These are phyloP conservation scores for Chlorella sp. DNA, from an alignment of 139 green algal genomes.

Conservation along the genomic window DNA sequence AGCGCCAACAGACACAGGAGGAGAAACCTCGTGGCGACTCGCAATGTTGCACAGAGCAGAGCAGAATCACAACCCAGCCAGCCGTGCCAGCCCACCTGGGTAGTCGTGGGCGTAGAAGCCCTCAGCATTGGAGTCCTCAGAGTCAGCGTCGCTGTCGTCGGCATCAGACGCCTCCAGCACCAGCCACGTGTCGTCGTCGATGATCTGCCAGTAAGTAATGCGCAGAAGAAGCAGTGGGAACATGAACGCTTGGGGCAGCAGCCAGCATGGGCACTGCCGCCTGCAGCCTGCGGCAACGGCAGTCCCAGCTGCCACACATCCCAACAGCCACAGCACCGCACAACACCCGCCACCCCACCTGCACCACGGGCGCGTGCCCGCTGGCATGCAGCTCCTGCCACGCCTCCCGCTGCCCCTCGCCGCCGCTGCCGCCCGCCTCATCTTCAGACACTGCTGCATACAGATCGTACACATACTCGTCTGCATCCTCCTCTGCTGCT, in stretches of 20 bases:
- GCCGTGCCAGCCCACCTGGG: slow-evolving; percentile 19
- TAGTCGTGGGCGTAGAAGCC: slow-evolving; percentile 54
- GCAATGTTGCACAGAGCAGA: not conserved
- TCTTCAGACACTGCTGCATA: slow-evolving; percentile 29
- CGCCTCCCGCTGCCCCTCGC: not conserved
- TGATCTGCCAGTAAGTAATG: slow-evolving; percentile 29
- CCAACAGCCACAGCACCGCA: too few species aligned
- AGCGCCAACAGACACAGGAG: not conserved
- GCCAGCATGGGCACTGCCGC: too few species aligned
- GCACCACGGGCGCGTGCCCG: slow-evolving; percentile 30
- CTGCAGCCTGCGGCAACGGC: not conserved
- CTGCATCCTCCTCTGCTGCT: slow-evolving; percentile 9
- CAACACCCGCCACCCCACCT: too few species aligned
- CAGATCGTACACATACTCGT: slow-evolving; percentile 51
- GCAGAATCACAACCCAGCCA: not conserved
- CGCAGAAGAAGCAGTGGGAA: not conserved
- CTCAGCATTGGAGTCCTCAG: slow-evolving; percentile 51
- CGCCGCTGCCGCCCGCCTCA: not conserved
- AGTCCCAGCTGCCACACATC: not conserved
- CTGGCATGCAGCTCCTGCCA: slow-evolving; percentile 15
- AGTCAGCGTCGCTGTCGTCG: slow-evolving; percentile 28
- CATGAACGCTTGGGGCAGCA: too few species aligned
- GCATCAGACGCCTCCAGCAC: slow-evolving; percentile 32
- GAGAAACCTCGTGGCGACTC: not conserved
- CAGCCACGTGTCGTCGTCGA: slow-evolving; percentile 43